phyloP scores from a whole-genome alignment of 306 rosid species.

The Acacia melanoxylon region DNA sequence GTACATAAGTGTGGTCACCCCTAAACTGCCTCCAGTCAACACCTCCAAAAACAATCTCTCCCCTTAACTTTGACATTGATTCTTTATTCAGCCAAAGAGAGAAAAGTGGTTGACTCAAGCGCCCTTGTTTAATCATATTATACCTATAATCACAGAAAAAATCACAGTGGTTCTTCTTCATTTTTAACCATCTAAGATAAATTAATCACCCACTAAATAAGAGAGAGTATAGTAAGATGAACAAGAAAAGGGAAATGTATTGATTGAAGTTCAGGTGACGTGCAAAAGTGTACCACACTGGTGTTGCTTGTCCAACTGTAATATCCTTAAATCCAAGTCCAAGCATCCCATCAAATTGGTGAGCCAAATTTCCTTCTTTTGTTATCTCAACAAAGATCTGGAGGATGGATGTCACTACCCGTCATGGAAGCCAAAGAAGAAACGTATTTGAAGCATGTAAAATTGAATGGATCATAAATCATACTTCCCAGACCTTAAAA shows the following conservation, averaged over 20 bases:
- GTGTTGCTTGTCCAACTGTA: constrained; percentile 42
- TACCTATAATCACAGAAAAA: constrained; percentile 39
- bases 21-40: constrained; percentile 60
- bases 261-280: background rate
- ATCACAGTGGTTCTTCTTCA: background rate
- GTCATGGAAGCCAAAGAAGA: constrained; percentile 16
- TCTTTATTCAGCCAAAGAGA: constrained; percentile 46
- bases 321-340: constrained; percentile 52
- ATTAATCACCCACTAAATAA: background rate
- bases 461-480: constrained; percentile 16
- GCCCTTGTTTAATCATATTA: constrained; percentile 45
- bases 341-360: constrained; percentile 51
- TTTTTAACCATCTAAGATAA: background rate
- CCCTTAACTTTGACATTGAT: constrained; percentile 43
- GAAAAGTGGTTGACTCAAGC: constrained; percentile 28
- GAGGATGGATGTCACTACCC: constrained; percentile 9
- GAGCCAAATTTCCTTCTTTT: constrained; percentile 29
- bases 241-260: background rate
- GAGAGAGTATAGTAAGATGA: background rate
- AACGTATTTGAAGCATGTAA: constrained; percentile 16
- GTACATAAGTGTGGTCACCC: constrained; percentile 69
- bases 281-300: constrained; percentile 44
- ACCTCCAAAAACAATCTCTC: constrained; percentile 68
- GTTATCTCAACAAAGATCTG: constrained; percentile 49
- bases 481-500: background rate